Percentiles rank a stretch among this genome's conserved stretches.
phyloP scores from a whole-genome alignment of 441 rosid genomes.

The Manihot esculenta region DNA sequence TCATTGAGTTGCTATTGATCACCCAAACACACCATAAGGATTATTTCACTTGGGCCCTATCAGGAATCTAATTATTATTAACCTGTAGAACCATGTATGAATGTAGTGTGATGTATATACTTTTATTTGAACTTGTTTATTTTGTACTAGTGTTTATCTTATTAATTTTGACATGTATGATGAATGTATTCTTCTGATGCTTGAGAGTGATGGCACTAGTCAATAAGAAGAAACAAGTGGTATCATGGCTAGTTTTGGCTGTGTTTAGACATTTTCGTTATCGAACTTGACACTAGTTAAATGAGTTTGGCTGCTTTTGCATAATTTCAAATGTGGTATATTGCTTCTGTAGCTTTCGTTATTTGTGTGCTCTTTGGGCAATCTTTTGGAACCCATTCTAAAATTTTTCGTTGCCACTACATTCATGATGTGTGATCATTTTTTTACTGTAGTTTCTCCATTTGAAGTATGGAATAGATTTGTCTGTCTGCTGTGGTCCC shows the following conservation, averaged over 20 bases:
- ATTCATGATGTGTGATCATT: neutral
- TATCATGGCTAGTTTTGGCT: too few species aligned
- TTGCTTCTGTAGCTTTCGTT: neutral
- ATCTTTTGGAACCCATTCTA: neutral
- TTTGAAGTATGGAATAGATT: neutral
- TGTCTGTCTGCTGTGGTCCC: neutral
- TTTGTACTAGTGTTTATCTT: neutral
- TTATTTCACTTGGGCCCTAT: too few species aligned
- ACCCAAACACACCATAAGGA: neutral
- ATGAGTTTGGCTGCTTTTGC: neutral
- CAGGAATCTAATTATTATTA: too few species aligned
- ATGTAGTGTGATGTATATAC: too few species aligned
- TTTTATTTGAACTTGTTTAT: too few species aligned
- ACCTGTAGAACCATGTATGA: too few species aligned
- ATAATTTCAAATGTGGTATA: too few species aligned
- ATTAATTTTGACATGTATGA: neutral
- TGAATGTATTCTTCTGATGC: neutral
- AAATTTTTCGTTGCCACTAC: neutral
- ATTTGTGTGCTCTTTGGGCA: neutral
- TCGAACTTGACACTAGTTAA: neutral
- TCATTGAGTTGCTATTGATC: neutral
- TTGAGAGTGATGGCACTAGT: neutral
- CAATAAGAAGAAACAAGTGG: neutral
- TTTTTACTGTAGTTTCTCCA: neutral
- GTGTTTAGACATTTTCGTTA: too few species aligned